phyloP scores from a whole-genome alignment of 495 filamentous ascomycete species.

The Rhypophila decipiens region DNA sequence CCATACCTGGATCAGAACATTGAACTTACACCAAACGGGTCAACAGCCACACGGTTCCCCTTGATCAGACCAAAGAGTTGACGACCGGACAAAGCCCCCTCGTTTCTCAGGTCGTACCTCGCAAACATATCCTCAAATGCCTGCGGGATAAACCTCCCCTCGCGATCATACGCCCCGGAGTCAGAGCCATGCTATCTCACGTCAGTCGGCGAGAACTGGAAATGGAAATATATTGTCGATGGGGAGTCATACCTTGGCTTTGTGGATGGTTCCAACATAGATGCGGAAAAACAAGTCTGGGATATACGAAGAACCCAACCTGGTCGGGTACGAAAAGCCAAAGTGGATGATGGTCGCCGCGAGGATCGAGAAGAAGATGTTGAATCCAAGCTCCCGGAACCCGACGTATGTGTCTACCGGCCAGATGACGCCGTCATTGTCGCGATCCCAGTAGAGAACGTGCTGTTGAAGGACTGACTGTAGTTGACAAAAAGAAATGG shows the following conservation, averaged over 20 bases:
- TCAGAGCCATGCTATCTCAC: conserved; percentile 49
- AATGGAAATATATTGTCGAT: neutral
- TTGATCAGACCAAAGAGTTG: conserved; percentile 17
- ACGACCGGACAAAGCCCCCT: conserved; percentile 7
- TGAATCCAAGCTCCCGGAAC: conserved; percentile 48
- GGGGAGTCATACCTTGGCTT: conserved; percentile 28
- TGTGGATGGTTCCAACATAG: conserved; percentile 44
- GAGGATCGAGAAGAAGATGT: conserved; percentile 36
- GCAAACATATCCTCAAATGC: conserved; percentile 53
- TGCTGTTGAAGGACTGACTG: conserved; percentile 47
- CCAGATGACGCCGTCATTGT: conserved; percentile 44
- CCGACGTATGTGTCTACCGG: conserved; percentile 48
- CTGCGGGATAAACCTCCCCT: conserved; percentile 50
- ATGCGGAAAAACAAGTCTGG: conserved; percentile 40
- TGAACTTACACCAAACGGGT: conserved; percentile 19
- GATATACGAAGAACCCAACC: conserved; percentile 34
- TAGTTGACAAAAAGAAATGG: conserved; percentile 3
- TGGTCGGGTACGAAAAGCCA: conserved; percentile 48
- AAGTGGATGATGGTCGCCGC: conserved; percentile 42
- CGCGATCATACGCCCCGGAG: conserved; percentile 43
- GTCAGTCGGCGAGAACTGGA: too few species aligned
- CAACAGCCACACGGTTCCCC: conserved; percentile 13
- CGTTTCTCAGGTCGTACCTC: conserved; percentile 39
- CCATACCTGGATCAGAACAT: neutral
- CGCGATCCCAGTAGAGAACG: conserved; percentile 43